Evolutionary conservation across 768 basidiomycete species (phyloP).

Genomic region (Pleurotus eryngii): DNA sequence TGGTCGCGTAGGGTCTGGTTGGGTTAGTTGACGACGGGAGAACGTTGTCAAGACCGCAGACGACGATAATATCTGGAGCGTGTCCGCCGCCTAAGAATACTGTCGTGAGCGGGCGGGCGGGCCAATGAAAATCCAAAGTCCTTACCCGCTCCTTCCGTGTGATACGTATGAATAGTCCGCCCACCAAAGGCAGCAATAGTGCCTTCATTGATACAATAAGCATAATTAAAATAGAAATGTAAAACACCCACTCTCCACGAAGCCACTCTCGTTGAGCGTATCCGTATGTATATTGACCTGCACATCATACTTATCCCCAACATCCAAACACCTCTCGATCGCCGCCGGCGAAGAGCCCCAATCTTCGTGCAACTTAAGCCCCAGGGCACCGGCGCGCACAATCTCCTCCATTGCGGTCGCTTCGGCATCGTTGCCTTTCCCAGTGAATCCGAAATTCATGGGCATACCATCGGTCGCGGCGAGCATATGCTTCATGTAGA

Average conservation of each 20-base stretch:
- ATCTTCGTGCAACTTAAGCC: constrained; percentile 95
- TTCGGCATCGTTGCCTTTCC: constrained; percentile 93
- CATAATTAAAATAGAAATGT: constrained; percentile 6
- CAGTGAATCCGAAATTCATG: constrained; percentile 93
- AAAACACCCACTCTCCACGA: constrained; percentile 77
- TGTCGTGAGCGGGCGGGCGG: neutral
- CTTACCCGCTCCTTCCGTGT: constrained; percentile 89
- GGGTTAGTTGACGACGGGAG: constrained; percentile 97
- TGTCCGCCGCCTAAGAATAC: constrained; percentile 74
- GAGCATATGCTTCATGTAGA: constrained; percentile 89
- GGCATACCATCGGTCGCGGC: constrained; percentile 86
- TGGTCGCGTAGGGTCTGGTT: constrained; percentile 85
- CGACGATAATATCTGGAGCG: constrained; percentile 98
- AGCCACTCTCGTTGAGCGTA: constrained; percentile 95
- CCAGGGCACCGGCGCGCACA: constrained; percentile 78
- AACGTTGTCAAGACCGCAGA: constrained; percentile 85
- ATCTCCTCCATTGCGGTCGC: constrained; percentile 73
- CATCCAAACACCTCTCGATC: constrained; percentile 72
- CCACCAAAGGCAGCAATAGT: constrained; percentile 88
- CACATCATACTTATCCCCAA: constrained; percentile 90
- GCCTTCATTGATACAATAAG: constrained; percentile 35
- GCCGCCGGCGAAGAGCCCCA: constrained; percentile 90
- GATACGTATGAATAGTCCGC: constrained; percentile 95
- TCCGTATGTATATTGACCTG: constrained; percentile 98
- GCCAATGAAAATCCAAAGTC: constrained; percentile 3